These are phyloP conservation scores for Lactarius vividus DNA, from an alignment of 768 basidiomycete genomes.

Conservation along the genomic window DNA sequence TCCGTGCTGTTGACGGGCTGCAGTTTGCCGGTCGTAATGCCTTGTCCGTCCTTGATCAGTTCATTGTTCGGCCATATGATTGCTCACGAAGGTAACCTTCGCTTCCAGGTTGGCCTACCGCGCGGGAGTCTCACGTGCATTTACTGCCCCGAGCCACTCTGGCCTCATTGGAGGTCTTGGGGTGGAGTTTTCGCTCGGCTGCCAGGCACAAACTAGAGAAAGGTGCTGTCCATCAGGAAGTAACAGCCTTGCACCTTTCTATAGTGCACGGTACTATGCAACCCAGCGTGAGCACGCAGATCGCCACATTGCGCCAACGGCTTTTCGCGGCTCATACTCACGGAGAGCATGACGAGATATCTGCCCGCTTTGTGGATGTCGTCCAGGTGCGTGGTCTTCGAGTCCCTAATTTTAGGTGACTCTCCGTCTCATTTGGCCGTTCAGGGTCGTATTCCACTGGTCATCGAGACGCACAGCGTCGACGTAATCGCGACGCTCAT, in stretches of 20 bases:
- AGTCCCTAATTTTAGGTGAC: background rate
- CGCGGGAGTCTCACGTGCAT: slow-evolving; percentile 45
- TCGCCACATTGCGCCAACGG: slow-evolving; percentile 64
- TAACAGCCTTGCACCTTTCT: slow-evolving; percentile 45
- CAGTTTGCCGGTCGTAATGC: slow-evolving; percentile 66
- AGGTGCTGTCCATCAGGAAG: slow-evolving; percentile 43
- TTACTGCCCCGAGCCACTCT: slow-evolving; percentile 33
- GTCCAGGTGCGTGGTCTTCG: slow-evolving; percentile 31
- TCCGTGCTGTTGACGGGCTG: slow-evolving; percentile 73
- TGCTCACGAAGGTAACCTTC: slow-evolving; percentile 3
- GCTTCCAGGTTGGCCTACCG: slow-evolving; percentile 59
- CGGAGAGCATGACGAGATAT: slow-evolving; percentile 28
- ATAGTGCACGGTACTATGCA: slow-evolving; percentile 35
- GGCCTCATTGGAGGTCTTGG: slow-evolving; percentile 42
- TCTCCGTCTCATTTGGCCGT: background rate
- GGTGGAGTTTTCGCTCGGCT: slow-evolving; percentile 43
- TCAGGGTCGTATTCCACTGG: slow-evolving; percentile 69
- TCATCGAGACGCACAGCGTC: slow-evolving; percentile 71
- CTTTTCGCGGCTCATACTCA: slow-evolving; percentile 45
- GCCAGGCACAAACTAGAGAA: slow-evolving; percentile 40
- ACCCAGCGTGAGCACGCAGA: slow-evolving; percentile 71
- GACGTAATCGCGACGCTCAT: slow-evolving; percentile 81
- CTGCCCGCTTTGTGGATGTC: slow-evolving; percentile 38
- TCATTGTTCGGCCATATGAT: background rate
- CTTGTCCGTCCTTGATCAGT: slow-evolving; percentile 48